A percentile compares a stretch with the other conserved stretches of the same genome.
Evolutionary conservation across 305 asterid genomes (phyloP).

Genomic region (Solanum chacoense): DNA sequence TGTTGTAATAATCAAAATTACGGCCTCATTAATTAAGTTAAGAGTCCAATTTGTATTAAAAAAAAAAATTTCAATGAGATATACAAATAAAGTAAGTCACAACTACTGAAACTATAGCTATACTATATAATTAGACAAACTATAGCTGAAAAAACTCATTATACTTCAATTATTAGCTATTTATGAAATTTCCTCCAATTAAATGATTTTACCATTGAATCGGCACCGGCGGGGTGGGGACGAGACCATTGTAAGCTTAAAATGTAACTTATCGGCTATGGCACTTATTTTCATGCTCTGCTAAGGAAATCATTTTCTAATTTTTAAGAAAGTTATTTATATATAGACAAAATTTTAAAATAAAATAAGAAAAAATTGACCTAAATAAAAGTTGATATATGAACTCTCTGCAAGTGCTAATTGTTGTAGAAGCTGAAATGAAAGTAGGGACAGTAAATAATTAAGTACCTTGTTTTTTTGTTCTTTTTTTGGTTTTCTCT

Average conservation of each 20-base stretch:
- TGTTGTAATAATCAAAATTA: too few relatives aligned
- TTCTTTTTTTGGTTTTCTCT: too few relatives aligned
- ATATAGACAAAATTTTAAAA: too few relatives aligned
- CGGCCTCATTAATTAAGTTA: neutral
- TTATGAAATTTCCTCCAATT: neutral
- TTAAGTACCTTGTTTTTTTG: too few relatives aligned
- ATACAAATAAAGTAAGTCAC: too few relatives aligned
- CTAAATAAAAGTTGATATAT: too few relatives aligned
- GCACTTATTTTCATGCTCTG: neutral
- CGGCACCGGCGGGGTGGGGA: neutral
- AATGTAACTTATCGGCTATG: neutral
- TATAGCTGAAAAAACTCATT: neutral
- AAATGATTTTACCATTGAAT: neutral
- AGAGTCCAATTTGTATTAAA: neutral
- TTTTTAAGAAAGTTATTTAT: neutral
- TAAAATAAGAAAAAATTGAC: too few relatives aligned
- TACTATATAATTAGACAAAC: neutral
- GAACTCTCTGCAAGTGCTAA: too few relatives aligned
- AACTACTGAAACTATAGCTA: neutral
- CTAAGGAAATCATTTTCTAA: neutral
- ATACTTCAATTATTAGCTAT: too few relatives aligned
- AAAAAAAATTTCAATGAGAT: too few relatives aligned
- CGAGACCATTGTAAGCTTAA: neutral
- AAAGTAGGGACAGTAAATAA: too few relatives aligned
- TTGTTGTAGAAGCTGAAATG: too few relatives aligned